Evolutionary conservation across 306 rosid genomes (phyloP).

Genomic region (Vigna hirtella): DNA sequence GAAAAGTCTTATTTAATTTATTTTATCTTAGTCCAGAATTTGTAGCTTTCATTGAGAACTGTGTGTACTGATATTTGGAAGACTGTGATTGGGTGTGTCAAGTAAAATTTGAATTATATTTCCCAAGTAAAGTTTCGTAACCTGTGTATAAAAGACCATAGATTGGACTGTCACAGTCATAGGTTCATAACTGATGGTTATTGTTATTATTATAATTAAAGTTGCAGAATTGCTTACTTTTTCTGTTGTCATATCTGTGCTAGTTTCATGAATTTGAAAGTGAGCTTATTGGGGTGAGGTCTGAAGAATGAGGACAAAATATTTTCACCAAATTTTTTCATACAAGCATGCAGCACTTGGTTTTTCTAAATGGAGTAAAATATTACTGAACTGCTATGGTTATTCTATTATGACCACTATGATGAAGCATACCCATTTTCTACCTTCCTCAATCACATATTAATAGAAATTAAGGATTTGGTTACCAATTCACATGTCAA

Average conservation of each 20-base stretch:
- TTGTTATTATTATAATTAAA: background rate
- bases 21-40: slow-evolving; percentile 7
- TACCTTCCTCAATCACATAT: slow-evolving; percentile 16
- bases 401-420: slow-evolving; percentile 11
- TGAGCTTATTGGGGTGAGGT: slow-evolving; percentile 33
- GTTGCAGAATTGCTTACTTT: slow-evolving; percentile 24
- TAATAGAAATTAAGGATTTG: slow-evolving; percentile 18
- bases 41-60: slow-evolving; percentile 23
- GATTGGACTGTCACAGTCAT: slow-evolving; percentile 5
- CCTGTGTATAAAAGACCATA: background rate
- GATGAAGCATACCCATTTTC: slow-evolving; percentile 17
- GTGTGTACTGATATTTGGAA: background rate
- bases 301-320: slow-evolving; percentile 16
- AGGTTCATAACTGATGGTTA: background rate
- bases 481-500: slow-evolving; percentile 26
- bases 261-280: slow-evolving; percentile 25
- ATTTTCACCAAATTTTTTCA: slow-evolving; percentile 36
- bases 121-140: background rate
- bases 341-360: slow-evolving; percentile 31
- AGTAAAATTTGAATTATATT: slow-evolving; percentile 26
- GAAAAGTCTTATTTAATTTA: background rate
- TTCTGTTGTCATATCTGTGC: slow-evolving; percentile 9
- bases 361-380: slow-evolving; percentile 30
- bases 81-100: slow-evolving; percentile 27
- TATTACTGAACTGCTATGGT: slow-evolving; percentile 18